Evolutionary conservation across 371 early-diverging fungal genomes (phyloP), one percentile per base, ranked within the genome.

Genomic region (Mortierella sp.): DNA sequence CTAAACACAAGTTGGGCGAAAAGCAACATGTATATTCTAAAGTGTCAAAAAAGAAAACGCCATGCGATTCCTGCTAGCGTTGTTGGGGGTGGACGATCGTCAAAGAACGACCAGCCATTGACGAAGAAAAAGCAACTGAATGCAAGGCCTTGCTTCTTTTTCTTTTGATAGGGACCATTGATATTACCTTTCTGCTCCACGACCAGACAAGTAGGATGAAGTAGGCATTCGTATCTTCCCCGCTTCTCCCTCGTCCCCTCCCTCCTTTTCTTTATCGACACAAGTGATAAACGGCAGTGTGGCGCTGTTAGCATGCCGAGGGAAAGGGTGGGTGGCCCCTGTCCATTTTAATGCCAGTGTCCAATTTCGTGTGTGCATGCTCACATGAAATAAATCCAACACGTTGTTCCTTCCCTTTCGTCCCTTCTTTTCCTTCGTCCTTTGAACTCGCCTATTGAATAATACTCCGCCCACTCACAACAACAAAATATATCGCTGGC

Each of bases 341-440:
- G 10, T 14, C 11, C 18, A 11, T 10, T 29, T 29, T 41, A 41
- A 32, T 46, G 3, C 14, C 14, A 46, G 48, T 3, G 49, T 72
- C 72, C 21, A 32, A 72, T 32, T 38, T 24, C 10, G 18, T 24
- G 8, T 56, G 24, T 54, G 44, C 46, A 46, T 65, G 75, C 75
- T 75, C 75, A 75, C 75, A 75, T 75, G 75, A 75, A 75, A 65
- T 46, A 32, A 41, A 48, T 27, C 32, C 48, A 58, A 68, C 75
- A 56, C 41, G 38, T 44, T 49, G 32, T 58, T 60, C 46, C 49
- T 35, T 75, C 48, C 6, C 63, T 75, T 12, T 7, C 24, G 8
- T 55, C 29, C 48, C 11, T 32, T 32, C 60, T 21, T 32, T 32
- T 12, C 18, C 32, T 6, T 32, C n/a, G 1, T 32, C 60, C 4